Evolutionary conservation across 768 basidiomycete species (phyloP), one percentile per base, ranked within the genome.

Genomic region (Pleurotus sapidus): DNA sequence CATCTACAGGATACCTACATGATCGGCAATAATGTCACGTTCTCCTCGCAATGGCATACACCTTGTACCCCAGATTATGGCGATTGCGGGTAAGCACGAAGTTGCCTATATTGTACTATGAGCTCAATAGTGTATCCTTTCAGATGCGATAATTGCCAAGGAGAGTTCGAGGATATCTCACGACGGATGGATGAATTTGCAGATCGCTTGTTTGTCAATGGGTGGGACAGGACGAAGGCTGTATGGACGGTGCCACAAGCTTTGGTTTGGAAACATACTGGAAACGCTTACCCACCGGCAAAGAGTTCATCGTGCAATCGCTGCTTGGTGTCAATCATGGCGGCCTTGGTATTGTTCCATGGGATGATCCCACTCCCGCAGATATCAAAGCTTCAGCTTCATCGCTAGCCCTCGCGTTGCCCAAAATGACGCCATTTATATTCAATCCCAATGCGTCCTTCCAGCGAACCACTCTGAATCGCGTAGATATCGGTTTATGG

Each of bases 211-310:
- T 79, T 82, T 59, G 74, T 81, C 48, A 80, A 86, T 60, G 88
- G 87, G 1, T 88, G 88, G 84, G 84, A 86, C 60, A 73, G 82
- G 9, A 82, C 78, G 4, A 86, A 88, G 65, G 80, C 86, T 1
- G 77, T 91, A 0, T 92, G 90, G 91, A 84, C 85, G 1, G 90
- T 92, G 1, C 88, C 89, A 0, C 91, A 93, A 68, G 89, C 80
- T 0, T 93, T 65, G 88, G 88, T 24, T 79, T 78, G 56, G 70
- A 71, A 39, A 81, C 81, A 4, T 80, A 77, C 67, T 89, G 88
- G 88, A 67, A 72, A 64, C 76, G 84, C 4, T 70, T 67, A 46
- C 90, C 90, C 0, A 89, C 86, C 0, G 88, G 89, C 6, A 73
- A 79, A 54, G 88, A 91, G 65, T 91, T 81, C 66, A 74, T 89